phyloP scores from a whole-genome alignment of 495 filamentous ascomycete species.

The Geopyxis carbonaria region DNA sequence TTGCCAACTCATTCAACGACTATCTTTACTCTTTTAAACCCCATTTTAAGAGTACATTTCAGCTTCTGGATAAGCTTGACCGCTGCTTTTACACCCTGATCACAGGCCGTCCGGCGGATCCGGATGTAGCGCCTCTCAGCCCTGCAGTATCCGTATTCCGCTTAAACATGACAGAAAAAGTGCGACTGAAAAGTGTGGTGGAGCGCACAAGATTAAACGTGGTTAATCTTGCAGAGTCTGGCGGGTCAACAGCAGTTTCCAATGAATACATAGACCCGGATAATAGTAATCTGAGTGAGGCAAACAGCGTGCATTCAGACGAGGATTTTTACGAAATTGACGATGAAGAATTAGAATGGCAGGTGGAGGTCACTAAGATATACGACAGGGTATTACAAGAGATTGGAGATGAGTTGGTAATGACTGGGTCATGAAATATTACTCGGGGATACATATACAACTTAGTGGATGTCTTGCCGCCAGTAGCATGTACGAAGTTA shows the following conservation, averaged over 20 bases:
- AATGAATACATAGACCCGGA: background rate
- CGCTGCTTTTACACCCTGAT: conserved; percentile 21
- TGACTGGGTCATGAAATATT: no score
- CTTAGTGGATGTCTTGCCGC: no score
- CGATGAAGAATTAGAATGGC: conserved; percentile 7
- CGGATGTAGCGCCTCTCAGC: background rate
- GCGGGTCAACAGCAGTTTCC: background rate
- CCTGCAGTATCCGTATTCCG: conserved; percentile 1
- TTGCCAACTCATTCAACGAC: conserved; percentile 24
- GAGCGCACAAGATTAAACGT: conserved; percentile 24
- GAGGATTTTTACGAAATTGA: conserved; percentile 5
- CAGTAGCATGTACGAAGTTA: no score
- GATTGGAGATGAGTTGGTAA: no score
- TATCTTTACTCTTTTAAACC: conserved; percentile 21
- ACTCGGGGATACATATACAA: no score
- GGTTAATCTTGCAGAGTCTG: conserved; percentile 8
- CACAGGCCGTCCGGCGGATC: conserved; percentile 9
- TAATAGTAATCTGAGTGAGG: background rate
- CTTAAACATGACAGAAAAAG: conserved; percentile 24
- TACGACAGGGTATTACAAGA: no score
- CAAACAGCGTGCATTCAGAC: background rate
- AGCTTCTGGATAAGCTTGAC: conserved; percentile 18
- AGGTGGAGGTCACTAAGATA: conserved; percentile 21
- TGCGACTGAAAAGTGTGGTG: conserved; percentile 19
- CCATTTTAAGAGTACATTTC: conserved; percentile 6